Base-by-base conservation (phyloP, 2,329 filamentous ascomycete genomes). In the Aspergillus felis region DNA sequence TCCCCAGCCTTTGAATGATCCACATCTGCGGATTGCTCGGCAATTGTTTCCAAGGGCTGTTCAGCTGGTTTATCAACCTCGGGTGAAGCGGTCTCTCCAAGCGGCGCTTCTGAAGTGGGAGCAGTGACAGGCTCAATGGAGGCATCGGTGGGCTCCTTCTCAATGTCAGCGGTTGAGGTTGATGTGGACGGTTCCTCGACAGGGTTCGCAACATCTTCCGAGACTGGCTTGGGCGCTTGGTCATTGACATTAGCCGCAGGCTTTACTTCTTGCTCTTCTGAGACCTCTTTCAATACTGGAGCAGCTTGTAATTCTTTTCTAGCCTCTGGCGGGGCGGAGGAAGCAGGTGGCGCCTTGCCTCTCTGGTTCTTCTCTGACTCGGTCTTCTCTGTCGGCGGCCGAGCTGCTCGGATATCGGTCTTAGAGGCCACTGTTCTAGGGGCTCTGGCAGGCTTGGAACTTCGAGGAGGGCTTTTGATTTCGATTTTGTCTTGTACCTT, bases 401-500 rank as follows among this genome's bases (percentile, higher is more conserved):
- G 56, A 7, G 57, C 27, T 14, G 56, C 42, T n/a, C 62, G 66
- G 8, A 66, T 64, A 7, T 67, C 57, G 9, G 61, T 52, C 56
- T 65, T 72, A 9, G 63, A 66, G 41, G 61, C 59, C 9, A 64
- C 66, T 46, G 63, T 63, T 29, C 65, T 64, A 12, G 65, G 60
- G 38, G 68, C 60, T 24, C 62, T 60, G 47, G 68, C 56, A 17
- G 65, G 50, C 35, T 64, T 63, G 20, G 61, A 60, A 24, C 63
- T 46, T 55, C 70, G 71, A 5, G 76, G 73, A 38, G 75, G 74
- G 50, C 71, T 74, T 58, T 73, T 76, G 4, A 68, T 51, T 27
- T 80, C 78, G 4, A 75, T 56, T 61, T 78, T 79, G 17, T 81
- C 79, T 51, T 80, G 78, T 14, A 71, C 68, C 61, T 81, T 81